Evolutionary conservation across 768 basidiomycete genomes (phyloP), one percentile per base, ranked within the genome.

Genomic region (Lentinula lateritia): DNA sequence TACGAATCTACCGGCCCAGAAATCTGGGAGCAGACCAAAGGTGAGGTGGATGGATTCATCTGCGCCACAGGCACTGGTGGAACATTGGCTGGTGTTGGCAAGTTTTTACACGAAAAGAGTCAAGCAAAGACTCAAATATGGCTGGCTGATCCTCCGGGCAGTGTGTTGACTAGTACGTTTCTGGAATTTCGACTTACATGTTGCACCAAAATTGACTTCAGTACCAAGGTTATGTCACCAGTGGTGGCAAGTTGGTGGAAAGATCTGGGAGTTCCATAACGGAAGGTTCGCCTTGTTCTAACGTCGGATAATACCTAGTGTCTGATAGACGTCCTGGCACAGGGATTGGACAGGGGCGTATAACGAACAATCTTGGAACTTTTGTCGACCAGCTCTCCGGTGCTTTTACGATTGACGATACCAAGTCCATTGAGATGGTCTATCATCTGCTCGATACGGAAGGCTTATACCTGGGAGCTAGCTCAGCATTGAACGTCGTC

Each of bases 331-430:
- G 59, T 45, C 43, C 13, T 16, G 61, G 56, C 8, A 10, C 62
- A 97, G 94, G 95, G 41, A 98, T 99, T 68, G 97, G 97, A 58
- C 97, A 98, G 73, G 97, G 97, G 13, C 89, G 97, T 63, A 82
- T 99, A 52, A 99, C 97, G 9, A 79, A 91, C 70, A 99, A 99
- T 73, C 76, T 99, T 66, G 87, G 76, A 23, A 93, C 88, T 1
- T 90, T 96, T 70, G 78, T 98, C 48, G 78, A 86, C 2, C 77
- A 92, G 50, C 53, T 99, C 16, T 82, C 86, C 32, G 95, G 96
- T 16, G 92, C 95, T 4, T 80, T 98, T 68, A 87, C 85, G 62
- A 88, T 98, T 41, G 78, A 93, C 3, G 97, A 99, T 66, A 84
- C 86, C 68, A 89, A 96, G 70, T 88, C 93, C 16, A 93, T 99